A percentile compares a stretch with the other conserved stretches of the same genome.
These are phyloP conservation scores for Geotrichum aggregatum DNA, from an alignment of 1,139 yeast genomes.

Conservation along the genomic window DNA sequence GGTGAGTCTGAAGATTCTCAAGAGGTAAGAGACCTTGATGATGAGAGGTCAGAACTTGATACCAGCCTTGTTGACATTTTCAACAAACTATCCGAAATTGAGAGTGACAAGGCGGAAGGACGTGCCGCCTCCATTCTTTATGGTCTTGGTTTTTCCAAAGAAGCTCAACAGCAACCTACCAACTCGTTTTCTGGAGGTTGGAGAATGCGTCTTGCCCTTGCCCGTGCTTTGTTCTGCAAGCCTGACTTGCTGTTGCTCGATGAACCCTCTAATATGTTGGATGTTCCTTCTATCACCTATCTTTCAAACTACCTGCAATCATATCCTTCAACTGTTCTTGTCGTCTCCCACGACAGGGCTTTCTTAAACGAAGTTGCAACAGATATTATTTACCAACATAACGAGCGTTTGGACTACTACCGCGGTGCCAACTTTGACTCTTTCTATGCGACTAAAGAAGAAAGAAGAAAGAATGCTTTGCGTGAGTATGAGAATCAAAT, in stretches of 20 bases:
- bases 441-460: conserved; percentile 90
- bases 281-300: conserved; percentile 95
- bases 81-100: conserved; percentile 85
- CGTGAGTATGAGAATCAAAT: conserved; percentile 95
- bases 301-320: conserved; percentile 83
- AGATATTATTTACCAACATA: conserved; percentile 94
- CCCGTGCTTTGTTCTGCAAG: conserved; percentile 94
- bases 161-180: conserved; percentile 76
- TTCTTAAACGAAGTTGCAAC: conserved; percentile 97
- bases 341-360: conserved; percentile 96
- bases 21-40: conserved; percentile 78
- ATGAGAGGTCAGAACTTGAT: conserved; percentile 84
- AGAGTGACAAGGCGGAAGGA: conserved; percentile 94
- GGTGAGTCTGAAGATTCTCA: conserved; percentile 50
- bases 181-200: conserved; percentile 98
- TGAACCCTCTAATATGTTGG: conserved; percentile 99
- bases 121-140: conserved; percentile 91
- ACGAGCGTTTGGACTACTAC: conserved; percentile 92
- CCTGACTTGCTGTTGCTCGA: conserved; percentile 89
- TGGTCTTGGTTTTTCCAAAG: conserved; percentile 90
- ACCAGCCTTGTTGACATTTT: conserved; percentile 70
- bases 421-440: conserved; percentile 91
- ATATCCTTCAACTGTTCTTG: conserved; percentile 87
- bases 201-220: conserved; percentile 98
- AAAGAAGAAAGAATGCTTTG: conserved; percentile 85